Evolutionary conservation across 2,329 filamentous ascomycete genomes (phyloP).

Genomic region (Amauroascus verrucosus): DNA sequence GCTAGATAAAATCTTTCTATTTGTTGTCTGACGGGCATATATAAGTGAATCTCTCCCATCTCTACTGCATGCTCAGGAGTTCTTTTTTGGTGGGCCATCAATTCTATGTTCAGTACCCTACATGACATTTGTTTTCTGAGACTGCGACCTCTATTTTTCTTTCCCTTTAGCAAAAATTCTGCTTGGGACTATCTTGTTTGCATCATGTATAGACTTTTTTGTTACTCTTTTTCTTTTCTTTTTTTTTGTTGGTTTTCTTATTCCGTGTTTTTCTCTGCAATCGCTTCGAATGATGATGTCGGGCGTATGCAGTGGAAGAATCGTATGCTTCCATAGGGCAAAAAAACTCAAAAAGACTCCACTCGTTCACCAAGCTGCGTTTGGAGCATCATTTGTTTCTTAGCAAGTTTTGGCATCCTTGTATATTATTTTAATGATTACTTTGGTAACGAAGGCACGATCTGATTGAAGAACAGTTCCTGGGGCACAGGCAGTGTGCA

Average conservation of each 20-base stretch:
- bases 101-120: constrained; percentile 4
- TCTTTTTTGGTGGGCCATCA: constrained; percentile 4
- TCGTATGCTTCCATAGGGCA: constrained; percentile 4
- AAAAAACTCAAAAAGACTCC: constrained; percentile 2
- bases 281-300: constrained; percentile 2
- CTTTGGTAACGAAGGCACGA: background rate
- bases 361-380: constrained; percentile 5
- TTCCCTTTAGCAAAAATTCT: background rate
- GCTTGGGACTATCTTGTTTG: background rate
- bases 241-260: background rate
- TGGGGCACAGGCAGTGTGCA: constrained; percentile 1
- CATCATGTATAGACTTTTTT: constrained; percentile 5
- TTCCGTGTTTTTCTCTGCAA: background rate
- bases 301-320: constrained; percentile 10
- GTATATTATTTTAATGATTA: background rate
- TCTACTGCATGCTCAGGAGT: constrained; percentile 12
- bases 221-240: background rate
- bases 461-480: background rate
- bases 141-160: background rate
- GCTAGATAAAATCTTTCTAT: background rate
- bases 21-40: constrained; percentile 8
- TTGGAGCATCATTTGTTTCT: background rate
- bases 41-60: constrained; percentile 7
- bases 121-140: background rate
- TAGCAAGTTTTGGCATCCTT: constrained; percentile 6